Evolutionary conservation across 139 green algal genomes (phyloP).

Genomic region (Closterium sp.): DNA sequence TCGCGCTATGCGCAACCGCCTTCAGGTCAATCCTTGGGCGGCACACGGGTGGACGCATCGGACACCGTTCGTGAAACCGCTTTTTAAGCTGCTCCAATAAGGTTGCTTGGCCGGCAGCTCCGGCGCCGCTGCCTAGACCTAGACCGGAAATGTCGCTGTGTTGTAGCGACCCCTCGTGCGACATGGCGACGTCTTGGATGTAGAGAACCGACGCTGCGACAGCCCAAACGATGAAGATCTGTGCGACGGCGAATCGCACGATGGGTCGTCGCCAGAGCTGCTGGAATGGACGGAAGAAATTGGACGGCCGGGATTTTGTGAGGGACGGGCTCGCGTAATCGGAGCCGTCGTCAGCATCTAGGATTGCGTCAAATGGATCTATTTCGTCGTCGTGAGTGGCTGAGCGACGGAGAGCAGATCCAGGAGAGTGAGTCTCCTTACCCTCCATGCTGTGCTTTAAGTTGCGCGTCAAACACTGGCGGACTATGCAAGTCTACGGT

Average conservation of each 20-base stretch:
- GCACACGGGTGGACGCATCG: neutral
- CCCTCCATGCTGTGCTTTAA: neutral
- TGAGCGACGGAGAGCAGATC: neutral
- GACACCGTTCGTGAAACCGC: neutral
- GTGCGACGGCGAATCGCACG: slow-evolving; percentile 4
- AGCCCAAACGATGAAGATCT: slow-evolving; percentile 22
- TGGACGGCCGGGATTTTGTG: neutral
- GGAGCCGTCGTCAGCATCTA: neutral
- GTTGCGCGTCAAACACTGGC: neutral
- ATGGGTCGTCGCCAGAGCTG: neutral
- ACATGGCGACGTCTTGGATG: slow-evolving; percentile 21
- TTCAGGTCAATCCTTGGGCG: neutral
- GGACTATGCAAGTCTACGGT: neutral
- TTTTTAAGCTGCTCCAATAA: neutral
- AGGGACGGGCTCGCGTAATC: neutral
- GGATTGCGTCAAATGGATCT: neutral
- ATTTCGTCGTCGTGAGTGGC: neutral
- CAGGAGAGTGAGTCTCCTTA: neutral
- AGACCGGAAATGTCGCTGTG: neutral
- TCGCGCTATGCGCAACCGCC: neutral
- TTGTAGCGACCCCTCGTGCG: neutral
- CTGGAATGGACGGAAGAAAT: neutral
- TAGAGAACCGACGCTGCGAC: slow-evolving; percentile 23
- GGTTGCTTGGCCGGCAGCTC: neutral
- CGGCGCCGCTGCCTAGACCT: neutral